Percentiles rank a stretch among this genome's conserved stretches.
Conservation (phyloP, 2,329 filamentous ascomycete genomes). For the Pleomassaria siparia region DNA sequence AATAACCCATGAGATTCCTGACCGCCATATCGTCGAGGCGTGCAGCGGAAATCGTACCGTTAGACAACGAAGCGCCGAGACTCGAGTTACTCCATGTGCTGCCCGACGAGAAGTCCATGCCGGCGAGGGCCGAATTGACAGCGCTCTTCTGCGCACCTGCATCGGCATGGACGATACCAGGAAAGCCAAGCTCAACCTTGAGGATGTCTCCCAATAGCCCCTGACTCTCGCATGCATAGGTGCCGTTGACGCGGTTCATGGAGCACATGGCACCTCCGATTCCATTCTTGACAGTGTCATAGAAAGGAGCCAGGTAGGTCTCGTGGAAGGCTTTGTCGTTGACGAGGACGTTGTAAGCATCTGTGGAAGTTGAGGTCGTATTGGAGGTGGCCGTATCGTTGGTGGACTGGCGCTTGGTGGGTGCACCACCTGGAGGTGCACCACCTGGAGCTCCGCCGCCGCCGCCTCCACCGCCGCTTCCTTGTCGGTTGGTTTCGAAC, state of each 20-base stretch:
- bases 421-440: not conserved
- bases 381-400: slow-evolving; percentile 29
- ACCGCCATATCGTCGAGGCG: slow-evolving; percentile 51
- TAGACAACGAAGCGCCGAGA: slow-evolving; percentile 41
- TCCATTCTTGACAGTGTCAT: slow-evolving; percentile 61
- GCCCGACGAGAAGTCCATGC: slow-evolving; percentile 53
- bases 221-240: slow-evolving; percentile 39
- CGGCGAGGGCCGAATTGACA: slow-evolving; percentile 45
- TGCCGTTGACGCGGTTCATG: slow-evolving; percentile 42
- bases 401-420: not conserved
- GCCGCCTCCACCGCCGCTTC: not conserved
- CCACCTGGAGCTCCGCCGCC: not conserved
- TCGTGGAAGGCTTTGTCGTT: slow-evolving; percentile 68
- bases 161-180: slow-evolving; percentile 48
- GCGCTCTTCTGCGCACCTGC: slow-evolving; percentile 49
- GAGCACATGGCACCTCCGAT: slow-evolving; percentile 63
- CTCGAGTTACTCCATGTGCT: slow-evolving; percentile 31
- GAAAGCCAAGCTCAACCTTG: slow-evolving; percentile 56
- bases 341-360: slow-evolving; percentile 59
- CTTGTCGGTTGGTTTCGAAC: not conserved
- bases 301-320: slow-evolving; percentile 67
- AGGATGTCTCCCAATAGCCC: slow-evolving; percentile 53
- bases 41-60: slow-evolving; percentile 43
- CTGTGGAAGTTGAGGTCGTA: slow-evolving; percentile 52
- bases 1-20: slow-evolving; percentile 46